Percentiles rank a stretch among this genome's conserved stretches.
These are phyloP conservation scores for Populus davidiana DNA, from an alignment of 345 rosid species.

Conservation along the genomic window DNA sequence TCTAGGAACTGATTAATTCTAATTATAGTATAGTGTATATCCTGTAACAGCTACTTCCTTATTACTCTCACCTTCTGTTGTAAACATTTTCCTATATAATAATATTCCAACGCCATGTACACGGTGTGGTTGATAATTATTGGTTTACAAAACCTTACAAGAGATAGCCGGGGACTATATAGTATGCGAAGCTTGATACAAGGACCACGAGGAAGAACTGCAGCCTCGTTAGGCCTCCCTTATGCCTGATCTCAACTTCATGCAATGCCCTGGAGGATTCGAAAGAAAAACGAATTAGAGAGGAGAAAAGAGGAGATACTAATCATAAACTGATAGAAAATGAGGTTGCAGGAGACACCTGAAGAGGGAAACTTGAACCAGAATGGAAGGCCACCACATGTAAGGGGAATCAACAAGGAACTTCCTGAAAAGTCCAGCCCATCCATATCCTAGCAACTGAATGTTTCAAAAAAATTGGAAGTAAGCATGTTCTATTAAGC, in stretches of 20 bases:
- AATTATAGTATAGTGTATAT: no score
- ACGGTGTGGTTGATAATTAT: no score
- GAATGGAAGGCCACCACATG: conserved; percentile 51
- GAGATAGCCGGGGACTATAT: conserved; percentile 44
- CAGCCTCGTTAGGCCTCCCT: conserved; percentile 44
- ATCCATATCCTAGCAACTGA: conserved; percentile 50
- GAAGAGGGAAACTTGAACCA: conserved; percentile 55
- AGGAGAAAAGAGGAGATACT: neutral
- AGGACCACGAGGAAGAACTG: conserved; percentile 53
- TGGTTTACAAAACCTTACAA: no score
- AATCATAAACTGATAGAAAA: neutral
- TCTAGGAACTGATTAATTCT: no score
- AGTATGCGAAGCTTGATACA: conserved; percentile 46
- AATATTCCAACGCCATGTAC: no score
- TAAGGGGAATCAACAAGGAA: conserved; percentile 47
- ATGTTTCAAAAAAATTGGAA: neutral
- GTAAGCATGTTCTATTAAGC: neutral
- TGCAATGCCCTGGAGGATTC: conserved; percentile 41
- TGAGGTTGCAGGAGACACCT: conserved; percentile 18
- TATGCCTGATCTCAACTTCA: conserved; percentile 41
- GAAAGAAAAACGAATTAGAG: neutral
- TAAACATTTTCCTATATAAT: no score
- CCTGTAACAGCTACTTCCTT: no score
- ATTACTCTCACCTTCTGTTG: no score
- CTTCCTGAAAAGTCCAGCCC: conserved; percentile 44